A percentile compares a stretch with the other conserved stretches of the same genome.
These are phyloP conservation scores for Blepharisma japonicum DNA, from an alignment of 73 alveolate species.

Conservation along the genomic window DNA sequence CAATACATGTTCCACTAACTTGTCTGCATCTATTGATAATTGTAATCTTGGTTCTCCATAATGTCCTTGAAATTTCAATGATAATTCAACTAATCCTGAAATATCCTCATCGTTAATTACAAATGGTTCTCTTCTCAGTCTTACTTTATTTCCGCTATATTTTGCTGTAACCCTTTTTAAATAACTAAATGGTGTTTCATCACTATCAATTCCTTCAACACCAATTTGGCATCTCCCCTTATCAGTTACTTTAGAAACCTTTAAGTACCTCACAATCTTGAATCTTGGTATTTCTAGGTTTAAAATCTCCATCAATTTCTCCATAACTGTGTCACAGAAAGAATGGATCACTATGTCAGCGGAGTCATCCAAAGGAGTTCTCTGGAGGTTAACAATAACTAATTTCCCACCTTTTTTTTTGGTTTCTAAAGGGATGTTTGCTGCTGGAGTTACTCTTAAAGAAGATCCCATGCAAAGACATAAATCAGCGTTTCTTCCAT, in stretches of 20 bases:
- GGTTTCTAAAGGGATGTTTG: slow-evolving; percentile 76
- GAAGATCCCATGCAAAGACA: slow-evolving; percentile 85
- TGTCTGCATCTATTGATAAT: background rate
- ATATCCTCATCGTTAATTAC: background rate
- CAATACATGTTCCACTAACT: background rate
- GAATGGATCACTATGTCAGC: background rate
- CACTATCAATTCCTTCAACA: slow-evolving; percentile 40
- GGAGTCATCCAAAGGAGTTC: background rate
- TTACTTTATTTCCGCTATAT: too few relatives aligned
- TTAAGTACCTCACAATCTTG: background rate
- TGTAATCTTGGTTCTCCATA: slow-evolving; percentile 15
- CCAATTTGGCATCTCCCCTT: slow-evolving; percentile 37
- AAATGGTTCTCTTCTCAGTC: background rate
- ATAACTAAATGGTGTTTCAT: slow-evolving; percentile 4
- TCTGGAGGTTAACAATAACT: background rate
- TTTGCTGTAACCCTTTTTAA: slow-evolving; percentile 33
- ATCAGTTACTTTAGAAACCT: background rate
- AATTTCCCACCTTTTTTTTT: slow-evolving; percentile 42
- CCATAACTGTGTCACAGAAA: slow-evolving; percentile 1
- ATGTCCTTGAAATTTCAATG: slow-evolving; percentile 10
- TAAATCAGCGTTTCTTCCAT: slow-evolving; percentile 69
- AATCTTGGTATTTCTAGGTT: slow-evolving; percentile 14
- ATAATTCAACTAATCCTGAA: background rate
- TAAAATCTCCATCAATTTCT: background rate
- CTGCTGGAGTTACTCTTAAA: slow-evolving; percentile 91